phyloP scores from a whole-genome alignment of 805 yeast species.

The Sugiyamaella valdiviana region DNA sequence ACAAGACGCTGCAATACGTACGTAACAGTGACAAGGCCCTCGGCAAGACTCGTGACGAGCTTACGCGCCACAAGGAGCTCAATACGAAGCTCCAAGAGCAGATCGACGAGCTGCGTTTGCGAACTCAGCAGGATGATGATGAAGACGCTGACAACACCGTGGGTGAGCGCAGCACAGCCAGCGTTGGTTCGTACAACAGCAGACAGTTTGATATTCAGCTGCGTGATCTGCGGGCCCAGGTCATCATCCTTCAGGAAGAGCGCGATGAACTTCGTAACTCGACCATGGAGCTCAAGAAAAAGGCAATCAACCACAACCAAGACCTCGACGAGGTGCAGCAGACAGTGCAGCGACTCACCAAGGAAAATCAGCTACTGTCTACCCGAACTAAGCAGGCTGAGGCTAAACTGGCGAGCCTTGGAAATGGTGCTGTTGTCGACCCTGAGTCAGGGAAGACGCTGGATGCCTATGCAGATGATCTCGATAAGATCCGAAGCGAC shows the following conservation, averaged over 20 bases:
- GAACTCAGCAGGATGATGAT: conserved; percentile 34
- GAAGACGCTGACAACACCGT: conserved; percentile 22
- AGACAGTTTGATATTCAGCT: conserved; percentile 68
- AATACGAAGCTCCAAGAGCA: conserved; percentile 56
- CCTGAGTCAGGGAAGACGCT: conserved; percentile 17
- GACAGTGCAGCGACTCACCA: conserved; percentile 10
- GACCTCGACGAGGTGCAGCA: conserved; percentile 19
- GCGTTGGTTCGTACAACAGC: conserved; percentile 24
- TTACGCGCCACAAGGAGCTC: conserved; percentile 50
- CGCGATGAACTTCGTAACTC: conserved; percentile 55
- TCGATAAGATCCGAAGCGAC: conserved; percentile 16
- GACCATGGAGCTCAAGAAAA: conserved; percentile 28
- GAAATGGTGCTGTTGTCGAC: conserved; percentile 10
- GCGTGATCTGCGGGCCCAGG: conserved; percentile 77
- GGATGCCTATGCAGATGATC: conserved; percentile 13
- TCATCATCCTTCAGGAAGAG: conserved; percentile 74
- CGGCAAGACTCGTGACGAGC: conserved; percentile 64
- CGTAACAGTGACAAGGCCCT: conserved; percentile 72
- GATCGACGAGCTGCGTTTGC: conserved; percentile 60
- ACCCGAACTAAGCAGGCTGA: conserved; percentile 11
- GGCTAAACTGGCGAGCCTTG: conserved; percentile 6
- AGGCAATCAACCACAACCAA: conserved; percentile 23
- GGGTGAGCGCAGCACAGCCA: conserved; percentile 29
- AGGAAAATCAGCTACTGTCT: conserved; percentile 8
- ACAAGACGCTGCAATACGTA: conserved; percentile 63